Evolutionary conservation across 2,329 filamentous ascomycete genomes (phyloP), one percentile per base, ranked within the genome.

Genomic region (Diaporthe capsici): DNA sequence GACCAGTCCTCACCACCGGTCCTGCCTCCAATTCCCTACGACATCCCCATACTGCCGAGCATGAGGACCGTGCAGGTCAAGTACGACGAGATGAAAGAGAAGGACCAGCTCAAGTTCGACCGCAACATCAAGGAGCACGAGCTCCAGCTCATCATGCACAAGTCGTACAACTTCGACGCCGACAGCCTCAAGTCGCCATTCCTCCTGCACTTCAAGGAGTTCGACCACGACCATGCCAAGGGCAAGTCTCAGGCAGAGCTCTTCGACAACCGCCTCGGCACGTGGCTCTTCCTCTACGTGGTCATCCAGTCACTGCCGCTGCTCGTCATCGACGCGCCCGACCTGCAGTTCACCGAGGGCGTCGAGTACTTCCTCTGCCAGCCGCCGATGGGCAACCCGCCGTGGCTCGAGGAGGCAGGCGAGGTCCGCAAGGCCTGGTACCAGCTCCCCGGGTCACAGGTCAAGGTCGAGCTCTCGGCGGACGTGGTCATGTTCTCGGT

Each of bases 1-100:
- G 97, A 99, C 82, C 92, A 94, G 76, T 96, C 94, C 12, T 94
- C 93, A 20, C 95, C 96, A 1, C 97, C 97, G 0, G 95, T 98
- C 0, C 91, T 96, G 76, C 97, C 97, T 0, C 95, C 96, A 0
- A 92, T 98, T 73, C 96, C 97, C 0, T 98, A 96, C 81, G 96
- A 98, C 82, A 88, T 95, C 6, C 96, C 97, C 3, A 90, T 92
- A 78, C 84, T 97, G 34, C 96, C 96, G 0, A 90, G 89, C 1
- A 89, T 97, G 80, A 88, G 89, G 44, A 87, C 91, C 1, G 88
- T 95, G 25, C 88, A 93, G 74, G 88, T 91, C 55, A 93, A 92
- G 58, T 94, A 91, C 81, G 85, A 89, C 76, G 88, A 88, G 1
- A 87, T 95, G 44, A 90, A 94, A 28, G 82, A 90, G 1, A 96